Conservation (phyloP, 805 yeast genomes). For the Debaryomyces maramus region DNA sequence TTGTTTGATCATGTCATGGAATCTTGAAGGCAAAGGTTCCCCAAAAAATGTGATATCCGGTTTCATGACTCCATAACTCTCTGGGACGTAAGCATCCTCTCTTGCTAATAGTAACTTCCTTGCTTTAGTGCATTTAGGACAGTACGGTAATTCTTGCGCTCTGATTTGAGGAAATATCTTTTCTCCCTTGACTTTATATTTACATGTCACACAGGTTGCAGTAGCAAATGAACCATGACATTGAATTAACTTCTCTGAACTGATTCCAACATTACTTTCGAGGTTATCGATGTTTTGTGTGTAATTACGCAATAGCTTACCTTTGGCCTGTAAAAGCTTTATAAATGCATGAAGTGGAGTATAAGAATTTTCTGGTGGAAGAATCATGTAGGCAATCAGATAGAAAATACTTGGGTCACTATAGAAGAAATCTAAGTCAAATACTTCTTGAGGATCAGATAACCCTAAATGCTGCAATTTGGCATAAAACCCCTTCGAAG, state of each 20-base stretch:
- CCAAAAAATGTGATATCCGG: conserved; percentile 91
- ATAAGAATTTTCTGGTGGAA: conserved; percentile 38
- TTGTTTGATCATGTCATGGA: conserved; percentile 31
- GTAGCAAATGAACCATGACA: conserved; percentile 79
- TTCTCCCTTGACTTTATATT: conserved; percentile 53
- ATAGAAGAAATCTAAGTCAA: conserved; percentile 38
- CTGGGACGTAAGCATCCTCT: conserved; percentile 27
- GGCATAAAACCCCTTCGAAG: conserved; percentile 65
- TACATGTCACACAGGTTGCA: conserved; percentile 78
- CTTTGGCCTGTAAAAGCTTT: conserved; percentile 34
- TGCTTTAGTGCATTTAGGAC: conserved; percentile 41
- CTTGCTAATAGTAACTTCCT: conserved; percentile 19
- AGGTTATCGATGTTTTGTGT: conserved; percentile 48
- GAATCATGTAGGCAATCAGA: conserved; percentile 44
- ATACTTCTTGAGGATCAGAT: conserved; percentile 46
- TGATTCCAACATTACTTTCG: conserved; percentile 50
- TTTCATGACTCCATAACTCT: conserved; percentile 59
- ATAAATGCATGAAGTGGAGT: conserved; percentile 43
- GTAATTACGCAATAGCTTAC: conserved; percentile 41
- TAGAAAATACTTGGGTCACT: conserved; percentile 41
- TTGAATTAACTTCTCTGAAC: conserved; percentile 64
- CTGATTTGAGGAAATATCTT: conserved; percentile 48
- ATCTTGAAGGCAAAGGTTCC: conserved; percentile 53
- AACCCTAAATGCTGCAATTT: conserved; percentile 46
- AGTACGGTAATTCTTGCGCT: conserved; percentile 50